These are phyloP conservation scores for Fusarium sp. DNA, from an alignment of 2,329 filamentous ascomycete species.

Conservation along the genomic window DNA sequence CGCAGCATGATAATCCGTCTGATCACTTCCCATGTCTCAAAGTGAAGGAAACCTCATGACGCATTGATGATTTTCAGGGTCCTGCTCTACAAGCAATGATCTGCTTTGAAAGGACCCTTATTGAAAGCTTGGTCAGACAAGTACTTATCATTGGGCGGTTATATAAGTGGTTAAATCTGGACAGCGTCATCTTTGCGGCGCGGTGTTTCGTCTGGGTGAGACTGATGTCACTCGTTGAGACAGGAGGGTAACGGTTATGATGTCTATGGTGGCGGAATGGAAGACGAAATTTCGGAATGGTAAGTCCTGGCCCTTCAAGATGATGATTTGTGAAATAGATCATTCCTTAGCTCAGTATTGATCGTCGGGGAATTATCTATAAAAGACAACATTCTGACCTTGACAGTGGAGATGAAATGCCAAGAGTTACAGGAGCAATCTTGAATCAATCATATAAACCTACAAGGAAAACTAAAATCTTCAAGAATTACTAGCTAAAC, in stretches of 20 bases:
- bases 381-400: no score
- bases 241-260: neutral
- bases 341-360: neutral
- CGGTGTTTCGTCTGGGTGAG: neutral
- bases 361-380: neutral
- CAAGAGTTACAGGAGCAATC: no score
- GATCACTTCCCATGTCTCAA: neutral
- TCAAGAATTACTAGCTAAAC: neutral
- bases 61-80: neutral
- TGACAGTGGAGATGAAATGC: no score
- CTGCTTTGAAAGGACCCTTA: neutral
- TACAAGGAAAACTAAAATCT: no score
- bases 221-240: slow-evolving; percentile 16
- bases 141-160: slow-evolving; percentile 8
- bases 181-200: slow-evolving; percentile 18
- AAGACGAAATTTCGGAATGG: no score
- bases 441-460: no score
- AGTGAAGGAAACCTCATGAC: neutral
- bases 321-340: no score
- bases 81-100: neutral
- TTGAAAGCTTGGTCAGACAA: neutral
- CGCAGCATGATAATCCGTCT: no score
- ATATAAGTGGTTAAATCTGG: slow-evolving; percentile 21
- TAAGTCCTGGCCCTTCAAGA: no score
- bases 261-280: neutral